These are phyloP conservation scores for Chlorella sp. DNA, from an alignment of 139 green algal genomes.

Conservation along the genomic window DNA sequence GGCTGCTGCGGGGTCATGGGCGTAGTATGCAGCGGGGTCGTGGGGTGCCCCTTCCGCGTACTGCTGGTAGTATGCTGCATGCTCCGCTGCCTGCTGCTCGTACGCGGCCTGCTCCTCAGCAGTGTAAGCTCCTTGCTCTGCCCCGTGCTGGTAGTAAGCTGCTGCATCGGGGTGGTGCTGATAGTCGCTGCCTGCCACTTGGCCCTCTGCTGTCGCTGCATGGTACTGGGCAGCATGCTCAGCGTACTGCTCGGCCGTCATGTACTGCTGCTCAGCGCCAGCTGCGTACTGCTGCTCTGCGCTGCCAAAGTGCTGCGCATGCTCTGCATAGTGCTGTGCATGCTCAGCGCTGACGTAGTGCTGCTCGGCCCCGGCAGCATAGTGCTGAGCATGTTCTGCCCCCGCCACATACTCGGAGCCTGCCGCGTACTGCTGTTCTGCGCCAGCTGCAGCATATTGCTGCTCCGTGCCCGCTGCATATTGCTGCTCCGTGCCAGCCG, in stretches of 20 bases:
- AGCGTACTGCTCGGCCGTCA: background rate
- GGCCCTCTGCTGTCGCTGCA: background rate
- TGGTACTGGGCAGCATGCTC: background rate
- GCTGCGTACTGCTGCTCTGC: constrained; percentile 1
- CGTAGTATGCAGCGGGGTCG: background rate
- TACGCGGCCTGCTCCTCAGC: constrained; percentile 1
- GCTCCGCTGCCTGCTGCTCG: background rate
- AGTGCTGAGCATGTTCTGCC: background rate
- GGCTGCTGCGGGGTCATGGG: background rate
- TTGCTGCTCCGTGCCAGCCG: constrained; percentile 13
- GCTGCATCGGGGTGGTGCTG: background rate
- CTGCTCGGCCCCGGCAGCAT: constrained; percentile 16
- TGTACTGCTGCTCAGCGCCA: background rate
- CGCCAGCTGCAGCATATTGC: background rate
- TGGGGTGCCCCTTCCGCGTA: background rate
- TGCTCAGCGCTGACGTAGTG: constrained; percentile 12
- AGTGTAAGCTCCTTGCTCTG: background rate
- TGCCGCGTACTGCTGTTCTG: background rate
- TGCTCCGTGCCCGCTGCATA: background rate
- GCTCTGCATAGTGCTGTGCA: constrained; percentile 1
- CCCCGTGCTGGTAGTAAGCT: background rate
- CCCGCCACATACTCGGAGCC: background rate
- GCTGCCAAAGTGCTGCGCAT: constrained; percentile 27
- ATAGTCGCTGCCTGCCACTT: background rate
- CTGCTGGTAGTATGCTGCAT: background rate